These are phyloP conservation scores for Flaveria ramosissima DNA, from an alignment of 129 eudicot genomes.

Conservation along the genomic window DNA sequence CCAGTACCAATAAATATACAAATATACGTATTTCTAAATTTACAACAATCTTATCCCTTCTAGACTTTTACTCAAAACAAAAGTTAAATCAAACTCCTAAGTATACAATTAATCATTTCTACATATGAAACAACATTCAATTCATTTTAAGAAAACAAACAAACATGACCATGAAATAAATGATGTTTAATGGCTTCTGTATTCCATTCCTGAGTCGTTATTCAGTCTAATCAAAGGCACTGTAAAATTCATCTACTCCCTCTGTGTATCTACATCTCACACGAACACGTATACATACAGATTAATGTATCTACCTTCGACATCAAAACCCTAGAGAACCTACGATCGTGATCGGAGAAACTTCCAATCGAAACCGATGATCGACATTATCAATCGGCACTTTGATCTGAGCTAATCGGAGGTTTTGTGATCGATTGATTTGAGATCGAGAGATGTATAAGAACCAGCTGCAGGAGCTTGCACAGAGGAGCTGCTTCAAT, in stretches of 20 bases:
- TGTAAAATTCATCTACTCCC: constrained; percentile 7
- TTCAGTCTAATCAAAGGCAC: too few relatives aligned
- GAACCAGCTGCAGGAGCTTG: constrained; percentile 78
- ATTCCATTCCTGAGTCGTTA: not conserved
- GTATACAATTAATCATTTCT: too few relatives aligned
- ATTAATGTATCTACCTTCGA: constrained; percentile 16
- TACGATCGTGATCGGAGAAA: constrained; percentile 39
- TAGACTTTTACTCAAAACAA: too few relatives aligned
- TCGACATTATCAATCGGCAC: constrained; percentile 38
- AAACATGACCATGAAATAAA: not conserved
- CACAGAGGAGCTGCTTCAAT: constrained; percentile 80
- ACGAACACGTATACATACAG: not conserved
- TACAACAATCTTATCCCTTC: too few relatives aligned
- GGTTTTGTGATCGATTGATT: constrained; percentile 10
- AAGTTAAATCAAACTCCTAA: too few relatives aligned
- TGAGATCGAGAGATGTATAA: constrained; percentile 53
- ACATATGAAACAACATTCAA: too few relatives aligned
- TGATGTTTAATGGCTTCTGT: not conserved
- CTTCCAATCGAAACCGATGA: constrained; percentile 35
- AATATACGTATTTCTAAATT: too few relatives aligned
- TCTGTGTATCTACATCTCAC: constrained; percentile 30
- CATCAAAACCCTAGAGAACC: constrained; percentile 42
- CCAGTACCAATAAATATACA: too few relatives aligned
- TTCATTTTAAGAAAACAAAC: too few relatives aligned
- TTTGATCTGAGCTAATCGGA: constrained; percentile 36